Percentiles rank a stretch among this genome's conserved stretches.
Evolutionary conservation across 1,139 yeast species (phyloP).

Genomic region (Diutina rugosa): DNA sequence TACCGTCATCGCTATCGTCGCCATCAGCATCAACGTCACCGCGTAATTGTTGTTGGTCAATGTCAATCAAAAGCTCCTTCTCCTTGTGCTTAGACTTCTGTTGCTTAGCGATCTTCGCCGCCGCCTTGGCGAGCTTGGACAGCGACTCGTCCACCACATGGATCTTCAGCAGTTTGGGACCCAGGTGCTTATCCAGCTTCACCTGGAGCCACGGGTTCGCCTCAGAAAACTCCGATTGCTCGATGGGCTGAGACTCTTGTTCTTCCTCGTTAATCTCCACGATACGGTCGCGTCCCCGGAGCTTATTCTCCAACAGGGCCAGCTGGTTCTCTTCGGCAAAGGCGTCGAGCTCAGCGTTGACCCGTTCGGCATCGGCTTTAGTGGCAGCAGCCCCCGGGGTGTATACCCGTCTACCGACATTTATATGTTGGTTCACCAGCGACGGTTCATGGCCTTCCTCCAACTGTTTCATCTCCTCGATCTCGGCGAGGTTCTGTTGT

Average conservation of each 20-base stretch:
- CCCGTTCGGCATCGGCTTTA: conserved; percentile 27
- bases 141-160: conserved; percentile 45
- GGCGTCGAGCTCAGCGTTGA: conserved; percentile 19
- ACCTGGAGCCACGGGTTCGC: conserved; percentile 64
- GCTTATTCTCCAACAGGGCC: background rate
- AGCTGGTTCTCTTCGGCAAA: conserved; percentile 4
- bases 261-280: background rate
- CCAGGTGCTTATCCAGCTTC: conserved; percentile 12
- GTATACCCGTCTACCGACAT: conserved; percentile 74
- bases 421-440: conserved; percentile 38
- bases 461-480: conserved; percentile 35
- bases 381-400: conserved; percentile 52
- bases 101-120: conserved; percentile 24
- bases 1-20: conserved; percentile 17
- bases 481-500: conserved; percentile 38
- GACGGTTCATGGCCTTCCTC: conserved; percentile 15
- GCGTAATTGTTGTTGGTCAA: conserved; percentile 17
- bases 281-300: background rate
- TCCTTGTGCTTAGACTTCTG: conserved; percentile 23
- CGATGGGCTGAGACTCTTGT: conserved; percentile 3
- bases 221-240: conserved; percentile 13
- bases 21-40: conserved; percentile 19
- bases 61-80: conserved; percentile 35
- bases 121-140: conserved; percentile 37
- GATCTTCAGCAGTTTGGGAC: conserved; percentile 22